Base-by-base conservation (phyloP, 148 eudicot genomes). In the Heliamphora exappendiculata region DNA sequence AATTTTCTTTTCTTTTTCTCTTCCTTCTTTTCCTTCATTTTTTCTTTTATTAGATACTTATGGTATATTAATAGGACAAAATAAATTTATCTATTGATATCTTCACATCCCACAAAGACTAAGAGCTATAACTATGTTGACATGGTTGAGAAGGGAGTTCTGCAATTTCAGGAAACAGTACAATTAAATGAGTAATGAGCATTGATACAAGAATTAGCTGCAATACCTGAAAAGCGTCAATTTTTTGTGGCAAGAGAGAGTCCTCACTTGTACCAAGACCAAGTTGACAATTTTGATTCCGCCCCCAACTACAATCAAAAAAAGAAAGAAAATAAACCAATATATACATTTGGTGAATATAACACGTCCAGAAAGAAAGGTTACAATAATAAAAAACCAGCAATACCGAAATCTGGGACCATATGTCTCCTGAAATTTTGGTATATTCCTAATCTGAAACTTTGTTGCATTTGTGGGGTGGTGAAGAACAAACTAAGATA, bases 241-340 rank as follows among this genome's bases (percentile, higher is more conserved):
- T 89, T 78, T 78, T 89, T 80, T 87, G 97, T 33, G 99, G 99
- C 80, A 93, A 84, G 73, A 88, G 96, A 67, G 88, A 84, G 81
- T 95, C 99, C 78, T 95, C 98, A 12, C 88, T 88, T 55, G 93
- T 89, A 65, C 96, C 96, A 82, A 95, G 91, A 68, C 99, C 99
- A 80, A 95, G 93, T 85, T 95, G 99, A 59, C 99, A 97, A 85
- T 95, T 95, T 84, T 95, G 99, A 87, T 95, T 95, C 59, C 99
- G 85, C 45, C 99, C 99, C 99, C 99, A 95, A 85, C 99, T 95
- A 84, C 87, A 86, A 76, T 68, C 34, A 47, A 47, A 16, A 58
- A 49, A 12, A 49, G 51, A 41, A 55, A 36, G 28, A 60, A 36
- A 20, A 71, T 26, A 65, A n/a, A 50, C 45, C 34, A 36, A 42